Evolutionary conservation across 176 grass and related monocot genomes (phyloP), one percentile per base, ranked within the genome.

Genomic region (Canna indica): DNA sequence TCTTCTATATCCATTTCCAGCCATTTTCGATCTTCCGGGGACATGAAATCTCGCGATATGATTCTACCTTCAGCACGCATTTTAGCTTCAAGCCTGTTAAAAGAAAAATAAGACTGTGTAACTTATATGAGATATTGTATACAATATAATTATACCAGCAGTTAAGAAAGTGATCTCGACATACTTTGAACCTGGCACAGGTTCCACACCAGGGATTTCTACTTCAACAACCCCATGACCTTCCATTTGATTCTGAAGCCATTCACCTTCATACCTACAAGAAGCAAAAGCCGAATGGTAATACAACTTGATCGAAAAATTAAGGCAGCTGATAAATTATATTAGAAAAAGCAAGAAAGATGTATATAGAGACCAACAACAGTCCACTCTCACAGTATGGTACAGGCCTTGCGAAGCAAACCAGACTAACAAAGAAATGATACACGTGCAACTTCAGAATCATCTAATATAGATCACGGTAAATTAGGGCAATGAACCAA

Each of bases 241-340:
- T 80, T 80, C 78, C 78, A 80, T 80, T 57, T 80, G 70, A 67
- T 80, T 80, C 70, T 80, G 78, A 67, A 80, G 62, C 78, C 78
- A 80, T 57, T 80, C 78, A 39, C 78, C 78, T 80, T 80, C 78
- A 56, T 80, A 80, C n/a, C 78, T 80, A 58, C 36, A 64, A 36
- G 28, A 20, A 79, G 30, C 56, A 58, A 36, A n/a, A 35, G 59
- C 5, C 13, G 8, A 18, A 63, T 33, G 18, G 28, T 16, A 18
- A 16, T 63, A 33, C 28, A 62, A 33, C 16, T 34, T 33, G 7
- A 16, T 63, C 4, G 33, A 63, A 63, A 1, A 16, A 63, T 63
- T 63, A 63, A 32, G 58, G 2, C 1, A 30, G 27, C 58, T 33
- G 29, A 63, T 34, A 30, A 14, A 60, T 15, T 15, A 26, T 30